A percentile compares a stretch with the other conserved stretches of the same genome.
Evolutionary conservation across 2,329 filamentous ascomycete species (phyloP).

Genomic region (Cladosporium sp.): DNA sequence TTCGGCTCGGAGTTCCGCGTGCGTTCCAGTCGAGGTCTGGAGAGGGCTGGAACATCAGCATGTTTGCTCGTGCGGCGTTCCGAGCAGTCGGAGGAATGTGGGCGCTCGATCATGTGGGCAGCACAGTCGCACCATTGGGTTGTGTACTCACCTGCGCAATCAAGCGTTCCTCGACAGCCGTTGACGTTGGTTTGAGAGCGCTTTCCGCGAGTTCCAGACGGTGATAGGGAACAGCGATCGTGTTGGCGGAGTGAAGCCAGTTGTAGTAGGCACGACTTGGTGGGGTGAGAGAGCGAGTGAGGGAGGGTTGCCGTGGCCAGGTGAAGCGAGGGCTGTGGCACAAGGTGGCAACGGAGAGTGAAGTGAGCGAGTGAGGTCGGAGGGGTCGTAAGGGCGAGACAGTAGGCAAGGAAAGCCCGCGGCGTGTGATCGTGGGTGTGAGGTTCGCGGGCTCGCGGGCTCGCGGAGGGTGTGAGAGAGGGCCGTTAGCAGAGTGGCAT

Average conservation of each 20-base stretch:
- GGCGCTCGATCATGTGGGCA: neutral
- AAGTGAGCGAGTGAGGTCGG: neutral
- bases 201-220: too few relatives aligned
- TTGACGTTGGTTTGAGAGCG: too few relatives aligned
- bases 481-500: neutral
- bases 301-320: too few relatives aligned
- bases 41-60: constrained; percentile 8
- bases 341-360: too few relatives aligned
- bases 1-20: constrained; percentile 6
- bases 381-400: neutral
- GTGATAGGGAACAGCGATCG: too few relatives aligned
- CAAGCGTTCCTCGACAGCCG: too few relatives aligned
- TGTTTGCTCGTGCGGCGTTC: constrained; percentile 7
- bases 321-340: too few relatives aligned
- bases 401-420: constrained; percentile 4
- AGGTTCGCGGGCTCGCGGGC: too few relatives aligned
- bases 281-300: neutral
- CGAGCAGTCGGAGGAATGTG: constrained; percentile 7
- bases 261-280: neutral
- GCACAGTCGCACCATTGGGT: too few relatives aligned
- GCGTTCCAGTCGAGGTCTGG: constrained; percentile 1
- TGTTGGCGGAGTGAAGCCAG: too few relatives aligned
- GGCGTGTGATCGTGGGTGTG: neutral
- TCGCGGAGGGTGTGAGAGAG: neutral
- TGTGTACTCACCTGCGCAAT: too few relatives aligned